A percentile compares a stretch with the other conserved stretches of the same genome.
Evolutionary conservation across 257 asterid species (phyloP).

Genomic region (Anisodus acutangulus): DNA sequence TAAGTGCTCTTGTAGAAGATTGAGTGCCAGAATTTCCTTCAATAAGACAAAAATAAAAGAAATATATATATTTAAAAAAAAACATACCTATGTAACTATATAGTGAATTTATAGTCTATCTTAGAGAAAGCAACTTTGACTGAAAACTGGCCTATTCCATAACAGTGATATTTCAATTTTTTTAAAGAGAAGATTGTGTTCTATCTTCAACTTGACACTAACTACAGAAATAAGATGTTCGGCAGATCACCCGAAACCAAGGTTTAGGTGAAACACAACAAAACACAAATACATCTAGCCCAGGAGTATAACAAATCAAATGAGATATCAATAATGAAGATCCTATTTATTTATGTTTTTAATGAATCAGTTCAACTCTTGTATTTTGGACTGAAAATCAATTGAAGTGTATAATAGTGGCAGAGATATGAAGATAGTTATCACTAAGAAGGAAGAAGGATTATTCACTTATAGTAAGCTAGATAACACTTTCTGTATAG

Average conservation of each 20-base stretch:
- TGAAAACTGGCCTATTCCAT: neutral
- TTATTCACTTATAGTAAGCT: neutral
- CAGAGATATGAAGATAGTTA: neutral
- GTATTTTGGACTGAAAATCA: neutral
- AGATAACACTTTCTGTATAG: neutral
- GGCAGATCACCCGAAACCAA: neutral
- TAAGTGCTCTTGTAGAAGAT: neutral
- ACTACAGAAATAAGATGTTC: neutral
- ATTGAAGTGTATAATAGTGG: neutral
- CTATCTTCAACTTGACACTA: neutral
- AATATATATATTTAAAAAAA: too few relatives aligned
- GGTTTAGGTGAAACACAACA: neutral
- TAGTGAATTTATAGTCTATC: slow-evolving; percentile 5
- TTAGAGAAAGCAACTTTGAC: neutral
- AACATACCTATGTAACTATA: neutral
- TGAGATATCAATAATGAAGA: neutral
- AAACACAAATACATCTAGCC: neutral
- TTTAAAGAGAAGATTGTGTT: neutral
- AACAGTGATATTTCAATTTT: neutral
- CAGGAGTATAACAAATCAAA: neutral
- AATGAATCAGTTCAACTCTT: neutral
- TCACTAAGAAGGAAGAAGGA: neutral
- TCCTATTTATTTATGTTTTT: neutral
- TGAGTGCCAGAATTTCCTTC: slow-evolving; percentile 3
- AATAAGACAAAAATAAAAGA: neutral